Evolutionary conservation across 208 protist species (phyloP), one percentile per base, ranked within the genome.

Genomic region (Dictyostelium gargantuum): DNA sequence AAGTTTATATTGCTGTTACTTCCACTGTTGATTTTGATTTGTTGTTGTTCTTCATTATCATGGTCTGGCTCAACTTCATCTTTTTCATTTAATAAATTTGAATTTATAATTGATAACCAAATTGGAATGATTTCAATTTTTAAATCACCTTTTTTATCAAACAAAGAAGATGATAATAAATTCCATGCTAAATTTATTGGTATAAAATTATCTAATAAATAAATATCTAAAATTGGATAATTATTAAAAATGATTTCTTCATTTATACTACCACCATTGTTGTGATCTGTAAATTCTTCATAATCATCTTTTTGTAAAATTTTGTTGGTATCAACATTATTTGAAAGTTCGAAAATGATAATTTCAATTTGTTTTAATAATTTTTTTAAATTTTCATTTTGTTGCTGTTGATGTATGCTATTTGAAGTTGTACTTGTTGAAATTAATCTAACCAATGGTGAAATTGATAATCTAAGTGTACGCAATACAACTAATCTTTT

Each of bases 101-200:
- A 38, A 54, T 54, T 46, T 35, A 52, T 23, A 54, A 77, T 35
- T 48, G 35, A 6, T 38, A 77, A 52, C 72, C 72, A 77, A 70
- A 6, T 70, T 42, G 29, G 29, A 13, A 70, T 23, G 19, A 70
- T 52, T 54, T 52, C 23, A 54, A 26, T 21, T 29, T 54, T 52
- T 77, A 46, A 46, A 48, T 77, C 42, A 26, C 40, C 23, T 21
- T 50, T 9, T 74, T 40, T 13, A 74, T 74, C 19, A 74, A n/a
- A n/a, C n/a, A n/a, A n/a, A n/a, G n/a, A n/a, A n/a, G n/a, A n/a
- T n/a, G n/a, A 54, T 40, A 70, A 77, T 42, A 77, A 40, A 46
- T 77, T 77, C 72, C 72, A 77, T 38, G 42, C 72, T 13, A 52
- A 11, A 77, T 77, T 77, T 38, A 77, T 77, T 52, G 35, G 26